Evolutionary conservation across 106 monocot species (phyloP).

Genomic region (Phalaenopsis aphrodite): DNA sequence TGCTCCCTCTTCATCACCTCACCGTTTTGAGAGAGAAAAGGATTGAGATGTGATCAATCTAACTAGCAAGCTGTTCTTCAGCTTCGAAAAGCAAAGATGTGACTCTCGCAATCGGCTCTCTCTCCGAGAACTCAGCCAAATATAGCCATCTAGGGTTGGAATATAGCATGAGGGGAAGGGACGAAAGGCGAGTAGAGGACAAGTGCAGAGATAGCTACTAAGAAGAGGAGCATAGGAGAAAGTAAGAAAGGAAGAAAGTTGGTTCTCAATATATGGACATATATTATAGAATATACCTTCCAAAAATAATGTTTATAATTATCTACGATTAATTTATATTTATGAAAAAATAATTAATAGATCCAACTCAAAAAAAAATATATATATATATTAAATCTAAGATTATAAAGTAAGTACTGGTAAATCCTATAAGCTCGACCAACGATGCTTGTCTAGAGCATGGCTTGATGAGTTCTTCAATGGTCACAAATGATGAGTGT

Average conservation of each 20-base stretch:
- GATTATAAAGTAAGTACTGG: too few species aligned
- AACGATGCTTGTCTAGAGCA: too few species aligned
- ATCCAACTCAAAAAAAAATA: too few species aligned
- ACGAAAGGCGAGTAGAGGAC: background rate
- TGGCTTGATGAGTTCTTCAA: too few species aligned
- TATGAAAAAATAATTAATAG: too few species aligned
- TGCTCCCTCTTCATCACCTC: constrained; percentile 5
- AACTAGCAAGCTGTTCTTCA: background rate
- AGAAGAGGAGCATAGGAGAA: background rate
- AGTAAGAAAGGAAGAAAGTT: background rate
- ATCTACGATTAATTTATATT: too few species aligned
- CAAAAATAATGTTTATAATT: too few species aligned
- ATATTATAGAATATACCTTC: background rate
- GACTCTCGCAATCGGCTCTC: background rate
- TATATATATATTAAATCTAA: too few species aligned
- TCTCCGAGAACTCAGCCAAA: background rate
- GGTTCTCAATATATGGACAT: background rate
- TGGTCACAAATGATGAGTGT: too few species aligned
- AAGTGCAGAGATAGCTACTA: background rate
- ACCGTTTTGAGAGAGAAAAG: background rate
- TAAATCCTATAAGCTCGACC: too few species aligned
- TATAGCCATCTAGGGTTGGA: background rate
- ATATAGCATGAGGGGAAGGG: background rate
- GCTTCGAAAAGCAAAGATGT: background rate
- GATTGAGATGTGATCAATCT: background rate